These are phyloP conservation scores for Hymenoscyphus infarciens DNA, from an alignment of 2,329 filamentous ascomycete species.

Conservation along the genomic window DNA sequence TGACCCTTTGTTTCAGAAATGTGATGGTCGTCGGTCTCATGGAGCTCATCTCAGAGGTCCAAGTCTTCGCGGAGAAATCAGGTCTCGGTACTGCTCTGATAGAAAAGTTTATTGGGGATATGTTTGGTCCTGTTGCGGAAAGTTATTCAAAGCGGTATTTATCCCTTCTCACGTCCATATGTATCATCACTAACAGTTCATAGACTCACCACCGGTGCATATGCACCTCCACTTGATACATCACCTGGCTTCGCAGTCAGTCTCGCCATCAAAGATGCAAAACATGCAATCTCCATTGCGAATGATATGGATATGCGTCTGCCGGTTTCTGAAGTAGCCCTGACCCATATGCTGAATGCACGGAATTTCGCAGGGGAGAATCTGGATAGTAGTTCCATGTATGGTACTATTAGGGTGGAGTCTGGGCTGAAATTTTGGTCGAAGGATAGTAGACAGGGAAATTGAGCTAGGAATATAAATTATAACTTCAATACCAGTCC, in stretches of 20 bases:
- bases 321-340: not conserved
- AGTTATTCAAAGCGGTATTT: too few relatives aligned
- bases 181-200: too few relatives aligned
- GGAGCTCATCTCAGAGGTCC: not conserved
- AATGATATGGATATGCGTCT: constrained; percentile 1
- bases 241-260: not conserved
- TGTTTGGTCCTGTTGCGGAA: too few relatives aligned
- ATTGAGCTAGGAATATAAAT: too few relatives aligned
- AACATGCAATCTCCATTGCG: constrained; percentile 1
- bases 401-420: too few relatives aligned
- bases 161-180: too few relatives aligned
- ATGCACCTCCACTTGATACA: not conserved
- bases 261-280: constrained; percentile 2
- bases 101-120: not conserved
- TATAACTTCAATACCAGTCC: too few relatives aligned
- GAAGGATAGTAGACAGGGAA: too few relatives aligned
- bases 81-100: not conserved
- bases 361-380: too few relatives aligned
- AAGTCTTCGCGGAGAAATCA: not conserved
- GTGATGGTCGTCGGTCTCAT: not conserved
- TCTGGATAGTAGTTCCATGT: too few relatives aligned
- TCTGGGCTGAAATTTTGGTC: too few relatives aligned
- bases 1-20: not conserved
- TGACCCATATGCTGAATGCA: too few relatives aligned
- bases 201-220: not conserved